Evolutionary conservation across 2,329 filamentous ascomycete genomes (phyloP).

Genomic region (Didymella lethalis): DNA sequence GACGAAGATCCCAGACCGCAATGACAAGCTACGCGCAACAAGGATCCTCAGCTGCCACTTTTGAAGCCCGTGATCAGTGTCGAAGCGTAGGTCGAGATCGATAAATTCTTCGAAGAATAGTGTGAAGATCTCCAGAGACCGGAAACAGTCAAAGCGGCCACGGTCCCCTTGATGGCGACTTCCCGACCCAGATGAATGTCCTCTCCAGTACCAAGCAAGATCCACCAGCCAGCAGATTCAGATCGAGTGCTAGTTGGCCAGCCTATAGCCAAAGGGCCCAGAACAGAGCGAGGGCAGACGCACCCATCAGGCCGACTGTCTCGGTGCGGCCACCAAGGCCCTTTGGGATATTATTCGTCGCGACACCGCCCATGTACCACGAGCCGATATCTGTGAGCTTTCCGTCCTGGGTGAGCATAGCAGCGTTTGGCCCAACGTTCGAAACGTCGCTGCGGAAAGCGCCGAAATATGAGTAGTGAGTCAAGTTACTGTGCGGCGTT

Average conservation of each 20-base stretch:
- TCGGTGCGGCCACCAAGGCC: conserved; percentile 11
- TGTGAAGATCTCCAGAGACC: neutral
- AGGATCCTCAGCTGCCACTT: too few species aligned
- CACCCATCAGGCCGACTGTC: conserved; percentile 6
- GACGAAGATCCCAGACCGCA: too few species aligned
- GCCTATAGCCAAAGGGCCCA: conserved; percentile 11
- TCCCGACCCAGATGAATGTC: neutral
- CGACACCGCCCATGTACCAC: conserved; percentile 72
- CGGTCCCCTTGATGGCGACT: neutral
- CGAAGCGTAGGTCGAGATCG: neutral
- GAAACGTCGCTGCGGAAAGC: conserved; percentile 73
- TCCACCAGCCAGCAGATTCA: neutral
- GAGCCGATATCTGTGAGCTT: conserved; percentile 77
- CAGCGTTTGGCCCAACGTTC: conserved; percentile 76
- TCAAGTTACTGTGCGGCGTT: conserved; percentile 58
- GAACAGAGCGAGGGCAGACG: conserved; percentile 5
- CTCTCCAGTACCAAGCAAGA: neutral
- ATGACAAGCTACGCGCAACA: too few species aligned
- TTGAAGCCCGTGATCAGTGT: too few species aligned
- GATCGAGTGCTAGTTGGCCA: neutral
- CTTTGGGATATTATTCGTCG: conserved; percentile 20
- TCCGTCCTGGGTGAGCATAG: conserved; percentile 73
- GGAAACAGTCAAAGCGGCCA: neutral
- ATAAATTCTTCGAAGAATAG: neutral
- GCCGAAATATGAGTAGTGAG: conserved; percentile 78